Percentiles rank a stretch among this genome's conserved stretches.
Evolutionary conservation across 768 basidiomycete species (phyloP).

Genomic region (Hericium coralloides): DNA sequence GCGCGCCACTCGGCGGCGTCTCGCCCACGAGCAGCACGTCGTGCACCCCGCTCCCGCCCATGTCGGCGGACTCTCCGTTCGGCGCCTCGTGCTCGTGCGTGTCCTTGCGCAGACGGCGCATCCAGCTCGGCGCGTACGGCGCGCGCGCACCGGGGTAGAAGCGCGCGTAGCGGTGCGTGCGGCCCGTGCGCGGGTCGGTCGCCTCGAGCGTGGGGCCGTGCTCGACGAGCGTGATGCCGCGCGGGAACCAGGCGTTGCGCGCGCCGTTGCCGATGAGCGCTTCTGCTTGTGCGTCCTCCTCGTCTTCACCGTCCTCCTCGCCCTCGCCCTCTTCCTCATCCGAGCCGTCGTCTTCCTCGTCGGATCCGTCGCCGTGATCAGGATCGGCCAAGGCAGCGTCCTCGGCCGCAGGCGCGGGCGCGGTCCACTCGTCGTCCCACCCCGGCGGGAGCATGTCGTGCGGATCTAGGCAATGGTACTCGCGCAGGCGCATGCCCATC

Average conservation of each 20-base stretch:
- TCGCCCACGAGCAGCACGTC: not conserved
- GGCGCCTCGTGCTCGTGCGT: too few species aligned
- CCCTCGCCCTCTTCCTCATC: not conserved
- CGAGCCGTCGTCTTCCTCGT: not conserved
- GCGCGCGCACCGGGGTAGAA: too few species aligned
- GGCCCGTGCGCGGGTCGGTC: too few species aligned
- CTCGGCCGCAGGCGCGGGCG: not conserved
- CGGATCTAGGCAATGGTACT: not conserved
- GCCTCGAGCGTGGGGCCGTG: too few species aligned
- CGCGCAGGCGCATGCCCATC: not conserved
- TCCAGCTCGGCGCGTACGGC: too few species aligned
- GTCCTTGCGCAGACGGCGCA: too few species aligned
- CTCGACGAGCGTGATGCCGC: not conserved
- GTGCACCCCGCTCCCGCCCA: not conserved
- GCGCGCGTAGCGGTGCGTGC: too few species aligned
- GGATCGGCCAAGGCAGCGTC: not conserved
- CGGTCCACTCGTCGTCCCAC: not conserved
- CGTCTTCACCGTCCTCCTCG: not conserved
- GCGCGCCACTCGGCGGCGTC: not conserved
- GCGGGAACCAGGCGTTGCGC: not conserved
- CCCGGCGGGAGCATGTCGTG: not conserved
- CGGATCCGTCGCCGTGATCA: not conserved
- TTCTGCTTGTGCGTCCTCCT: not conserved
- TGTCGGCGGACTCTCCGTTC: not conserved
- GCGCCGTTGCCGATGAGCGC: not conserved